Percentiles rank a stretch among this genome's conserved stretches.
Evolutionary conservation across 345 rosid species (phyloP).

Genomic region (Ailanthus altissimus): DNA sequence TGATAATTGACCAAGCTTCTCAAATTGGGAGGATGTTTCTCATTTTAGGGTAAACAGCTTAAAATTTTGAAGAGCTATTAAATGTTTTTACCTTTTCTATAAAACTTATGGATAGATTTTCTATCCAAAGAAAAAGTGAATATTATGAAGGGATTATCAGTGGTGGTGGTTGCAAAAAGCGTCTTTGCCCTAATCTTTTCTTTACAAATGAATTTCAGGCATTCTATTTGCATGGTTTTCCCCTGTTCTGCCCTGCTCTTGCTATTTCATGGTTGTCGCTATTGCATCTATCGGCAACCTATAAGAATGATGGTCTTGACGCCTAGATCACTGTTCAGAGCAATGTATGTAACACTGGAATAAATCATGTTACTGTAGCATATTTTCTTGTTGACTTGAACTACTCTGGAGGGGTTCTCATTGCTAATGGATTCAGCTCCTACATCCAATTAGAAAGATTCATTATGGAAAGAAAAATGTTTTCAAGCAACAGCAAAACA

Average conservation of each 20-base stretch:
- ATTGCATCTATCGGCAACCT: background rate
- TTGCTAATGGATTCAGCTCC: background rate
- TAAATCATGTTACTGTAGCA: background rate
- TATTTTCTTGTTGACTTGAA: background rate
- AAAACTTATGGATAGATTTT: background rate
- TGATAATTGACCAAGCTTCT: background rate
- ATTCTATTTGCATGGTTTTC: background rate
- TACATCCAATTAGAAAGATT: background rate
- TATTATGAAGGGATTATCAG: background rate
- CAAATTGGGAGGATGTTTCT: conserved; percentile 3
- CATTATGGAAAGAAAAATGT: background rate
- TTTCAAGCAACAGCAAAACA: background rate
- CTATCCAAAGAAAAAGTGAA: background rate
- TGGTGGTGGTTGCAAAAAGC: background rate
- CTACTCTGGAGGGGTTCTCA: background rate
- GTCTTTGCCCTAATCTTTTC: background rate
- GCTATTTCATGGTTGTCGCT: background rate
- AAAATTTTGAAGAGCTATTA: background rate
- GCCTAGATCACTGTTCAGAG: background rate
- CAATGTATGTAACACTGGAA: background rate
- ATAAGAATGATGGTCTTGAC: background rate
- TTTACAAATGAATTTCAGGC: background rate
- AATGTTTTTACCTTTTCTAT: background rate
- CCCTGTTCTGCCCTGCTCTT: background rate
- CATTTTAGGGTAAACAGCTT: background rate